A percentile compares a stretch with the other conserved stretches of the same genome.
phyloP scores from a whole-genome alignment of 345 rosid species.

The Eucalyptus sideroxylon region DNA sequence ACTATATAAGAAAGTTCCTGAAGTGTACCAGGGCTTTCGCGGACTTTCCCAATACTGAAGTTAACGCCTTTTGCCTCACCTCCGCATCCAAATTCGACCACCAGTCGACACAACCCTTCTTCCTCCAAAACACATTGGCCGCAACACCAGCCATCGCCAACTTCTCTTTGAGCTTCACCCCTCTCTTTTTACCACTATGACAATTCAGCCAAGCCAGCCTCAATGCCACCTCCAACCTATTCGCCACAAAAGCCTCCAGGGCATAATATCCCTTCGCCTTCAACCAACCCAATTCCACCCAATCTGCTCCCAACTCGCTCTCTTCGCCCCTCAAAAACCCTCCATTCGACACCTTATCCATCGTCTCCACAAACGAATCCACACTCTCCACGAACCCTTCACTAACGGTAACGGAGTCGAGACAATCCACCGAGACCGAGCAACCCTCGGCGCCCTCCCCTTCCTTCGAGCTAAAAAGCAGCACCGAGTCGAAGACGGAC shows the following conservation, averaged over 20 bases:
- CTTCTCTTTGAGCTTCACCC: conserved; percentile 78
- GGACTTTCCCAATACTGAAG: conserved; percentile 42
- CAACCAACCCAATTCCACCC: conserved; percentile 87
- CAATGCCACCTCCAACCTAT: conserved; percentile 75
- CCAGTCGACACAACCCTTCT: conserved; percentile 80
- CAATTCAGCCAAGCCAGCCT: conserved; percentile 85
- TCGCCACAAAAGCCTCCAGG: conserved; percentile 69
- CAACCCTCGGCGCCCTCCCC: conserved; percentile 45
- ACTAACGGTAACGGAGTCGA: conserved; percentile 53
- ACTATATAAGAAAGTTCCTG: neutral
- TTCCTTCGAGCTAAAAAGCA: conserved; percentile 54
- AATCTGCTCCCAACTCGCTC: conserved; percentile 52
- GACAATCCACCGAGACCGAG: conserved; percentile 30
- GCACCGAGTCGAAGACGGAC: conserved; percentile 43
- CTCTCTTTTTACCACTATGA: conserved; percentile 53
- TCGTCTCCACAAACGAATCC: conserved; percentile 49
- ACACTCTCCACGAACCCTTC: conserved; percentile 46
- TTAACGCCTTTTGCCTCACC: conserved; percentile 35
- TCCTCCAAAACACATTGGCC: conserved; percentile 85
- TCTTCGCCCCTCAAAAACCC: conserved; percentile 75
- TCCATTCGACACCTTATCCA: conserved; percentile 64
- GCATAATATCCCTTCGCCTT: conserved; percentile 80
- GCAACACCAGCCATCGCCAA: conserved; percentile 38
- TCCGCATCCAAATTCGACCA: conserved; percentile 57
- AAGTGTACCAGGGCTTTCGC: conserved; percentile 61